Evolutionary conservation across 257 asterid species (phyloP), one percentile per base, ranked within the genome.

Genomic region (Penstemon barbatus): DNA sequence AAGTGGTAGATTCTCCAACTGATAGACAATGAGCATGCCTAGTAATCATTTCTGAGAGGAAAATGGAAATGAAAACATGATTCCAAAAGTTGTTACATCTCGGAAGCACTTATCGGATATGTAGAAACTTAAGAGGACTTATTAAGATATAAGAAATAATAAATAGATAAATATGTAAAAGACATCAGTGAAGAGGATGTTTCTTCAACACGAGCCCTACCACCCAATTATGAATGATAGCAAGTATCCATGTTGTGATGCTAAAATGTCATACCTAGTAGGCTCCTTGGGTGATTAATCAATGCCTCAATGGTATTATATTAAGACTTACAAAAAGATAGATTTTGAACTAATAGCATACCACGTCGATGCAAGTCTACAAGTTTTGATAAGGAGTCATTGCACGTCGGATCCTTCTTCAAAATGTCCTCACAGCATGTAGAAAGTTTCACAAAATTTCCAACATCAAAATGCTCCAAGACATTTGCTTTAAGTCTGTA

Each of bases 351-450:
- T 61, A 55, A 72, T 43, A 60, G 43, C 18, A 61, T 86, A 93
- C 97, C 97, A 44, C 75, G 83, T 50, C 42, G 81, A 77, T 88
- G 87, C 89, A 90, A 77, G 78, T 67, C 73, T 62, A 79, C 54
- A 66, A 90, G 97, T 76, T 77, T 85, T 36, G 85, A 70, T 81
- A 93, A 69, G 54, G 98, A 82, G 77, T 73, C 76, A 51, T 78
- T 74, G 80, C 97, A 88, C n/a, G 90, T 80, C 11, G 98, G 97
- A 66, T 93, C 96, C 80, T 83, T 88, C 83, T 81, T 83, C 83
- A 88, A 68, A 54, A 80, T 84, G 60, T 86, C 88, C 83, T 93
- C 98, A 69, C 74, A 71, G 77, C 83, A 77, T 51, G 75, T 71
- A 42, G 64, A 72, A 60, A 84, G 85, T 77, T 80, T 76, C 82